phyloP scores from a whole-genome alignment of 2,329 filamentous ascomycete genomes.

The Talaromyces albobiverticillius region DNA sequence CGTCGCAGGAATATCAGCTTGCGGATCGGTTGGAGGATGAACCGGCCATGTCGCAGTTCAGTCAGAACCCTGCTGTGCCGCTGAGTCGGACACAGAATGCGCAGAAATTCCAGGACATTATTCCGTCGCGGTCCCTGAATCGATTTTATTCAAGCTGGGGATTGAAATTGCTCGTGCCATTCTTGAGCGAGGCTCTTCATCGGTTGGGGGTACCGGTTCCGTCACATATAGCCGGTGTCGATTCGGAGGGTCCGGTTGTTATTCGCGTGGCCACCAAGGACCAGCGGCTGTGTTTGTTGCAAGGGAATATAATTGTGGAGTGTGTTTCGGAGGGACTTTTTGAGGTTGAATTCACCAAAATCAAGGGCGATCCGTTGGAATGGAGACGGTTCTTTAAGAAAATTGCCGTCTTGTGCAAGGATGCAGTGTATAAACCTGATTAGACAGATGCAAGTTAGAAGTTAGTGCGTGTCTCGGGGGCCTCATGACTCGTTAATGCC shows the following conservation, averaged over 20 bases:
- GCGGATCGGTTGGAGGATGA: constrained; percentile 74
- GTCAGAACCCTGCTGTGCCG: constrained; percentile 71
- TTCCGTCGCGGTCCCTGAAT: constrained; percentile 81
- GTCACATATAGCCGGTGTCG: constrained; percentile 42
- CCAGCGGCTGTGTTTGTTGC: constrained; percentile 48
- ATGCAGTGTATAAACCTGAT: constrained; percentile 69
- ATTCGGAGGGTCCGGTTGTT: constrained; percentile 53
- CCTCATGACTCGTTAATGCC: no score
- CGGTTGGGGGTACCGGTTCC: constrained; percentile 77
- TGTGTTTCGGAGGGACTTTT: constrained; percentile 59
- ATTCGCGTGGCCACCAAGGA: constrained; percentile 71
- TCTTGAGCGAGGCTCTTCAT: constrained; percentile 77
- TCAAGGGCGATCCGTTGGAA: constrained; percentile 92
- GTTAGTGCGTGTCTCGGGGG: no score
- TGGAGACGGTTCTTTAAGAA: constrained; percentile 98
- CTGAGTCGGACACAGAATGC: constrained; percentile 86
- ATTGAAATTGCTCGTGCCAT: constrained; percentile 70
- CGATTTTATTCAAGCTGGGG: constrained; percentile 87
- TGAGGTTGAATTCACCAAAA: constrained; percentile 88
- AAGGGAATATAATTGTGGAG: constrained; percentile 45
- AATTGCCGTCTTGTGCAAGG: constrained; percentile 81
- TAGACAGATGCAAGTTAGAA: constrained; percentile 23
- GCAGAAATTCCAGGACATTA: constrained; percentile 82
- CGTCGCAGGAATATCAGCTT: constrained; percentile 39
- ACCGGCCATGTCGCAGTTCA: constrained; percentile 81